These are phyloP conservation scores for Bauhinia variegata DNA, from an alignment of 306 rosid genomes.

Conservation along the genomic window DNA sequence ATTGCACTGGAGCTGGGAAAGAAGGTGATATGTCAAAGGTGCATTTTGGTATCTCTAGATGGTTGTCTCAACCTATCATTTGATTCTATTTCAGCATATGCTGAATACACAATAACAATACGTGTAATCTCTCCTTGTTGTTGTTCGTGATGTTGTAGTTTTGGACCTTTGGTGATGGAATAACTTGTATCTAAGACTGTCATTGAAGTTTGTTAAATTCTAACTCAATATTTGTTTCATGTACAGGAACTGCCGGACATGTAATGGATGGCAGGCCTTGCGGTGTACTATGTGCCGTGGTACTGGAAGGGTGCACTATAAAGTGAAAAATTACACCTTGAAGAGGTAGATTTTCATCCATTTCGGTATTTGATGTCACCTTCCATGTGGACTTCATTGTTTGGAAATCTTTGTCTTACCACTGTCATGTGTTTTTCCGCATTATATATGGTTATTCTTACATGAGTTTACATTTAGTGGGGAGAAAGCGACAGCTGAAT, in stretches of 20 bases:
- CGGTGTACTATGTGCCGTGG: conserved; percentile 87
- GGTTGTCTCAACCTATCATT: conserved; percentile 3
- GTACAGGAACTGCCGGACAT: conserved; percentile 75
- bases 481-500: conserved; percentile 86
- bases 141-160: not conserved
- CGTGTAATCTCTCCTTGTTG: not conserved
- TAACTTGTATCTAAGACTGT: conserved; percentile 2
- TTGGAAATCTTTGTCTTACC: not conserved
- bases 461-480: conserved; percentile 61
- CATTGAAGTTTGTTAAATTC: conserved; percentile 33
- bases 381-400: not conserved
- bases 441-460: conserved; percentile 28
- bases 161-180: not conserved
- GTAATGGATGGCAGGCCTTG: conserved; percentile 97
- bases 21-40: conserved; percentile 96
- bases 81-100: not conserved
- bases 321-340: conserved; percentile 74
- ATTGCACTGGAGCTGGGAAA: conserved; percentile 85
- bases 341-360: conserved; percentile 55
- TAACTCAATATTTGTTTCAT: conserved; percentile 36
- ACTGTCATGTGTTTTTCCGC: not conserved
- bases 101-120: not conserved
- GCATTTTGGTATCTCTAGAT: conserved; percentile 37
- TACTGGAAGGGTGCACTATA: conserved; percentile 90
- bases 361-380: conserved; percentile 21